phyloP scores from a whole-genome alignment of 176 grass and related monocot species.

The Panicum miliaceum region DNA sequence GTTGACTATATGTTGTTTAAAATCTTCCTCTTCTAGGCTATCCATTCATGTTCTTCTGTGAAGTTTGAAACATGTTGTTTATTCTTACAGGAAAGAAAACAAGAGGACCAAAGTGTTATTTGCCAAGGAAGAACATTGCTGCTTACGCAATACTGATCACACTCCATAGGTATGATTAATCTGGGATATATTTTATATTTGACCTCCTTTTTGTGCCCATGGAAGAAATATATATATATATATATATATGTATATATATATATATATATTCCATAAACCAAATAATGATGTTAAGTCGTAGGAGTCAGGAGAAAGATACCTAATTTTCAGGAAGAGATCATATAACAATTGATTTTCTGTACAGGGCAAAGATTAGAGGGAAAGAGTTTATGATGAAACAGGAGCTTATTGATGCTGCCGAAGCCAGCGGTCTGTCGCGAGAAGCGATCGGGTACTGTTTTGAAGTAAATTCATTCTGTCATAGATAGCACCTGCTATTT shows the following conservation, averaged over 20 bases:
- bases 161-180: conserved; percentile 63
- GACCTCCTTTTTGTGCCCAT: conserved; percentile 1
- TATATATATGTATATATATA: neutral
- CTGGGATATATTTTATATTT: neutral
- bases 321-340: conserved; percentile 15
- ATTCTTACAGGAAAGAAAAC: conserved; percentile 66
- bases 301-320: neutral
- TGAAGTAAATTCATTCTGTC: conserved; percentile 2
- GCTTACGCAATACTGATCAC: conserved; percentile 81
- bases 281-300: conserved; percentile 22
- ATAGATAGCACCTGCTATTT: conserved; percentile 20
- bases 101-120: conserved; percentile 56
- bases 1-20: conserved; percentile 4
- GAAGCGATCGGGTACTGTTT: conserved; percentile 69
- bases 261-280: neutral
- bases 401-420: conserved; percentile 88
- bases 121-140: conserved; percentile 73
- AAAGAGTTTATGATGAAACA: conserved; percentile 75
- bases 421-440: conserved; percentile 80
- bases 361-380: conserved; percentile 60
- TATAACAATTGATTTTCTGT: neutral
- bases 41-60: neutral
- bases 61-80: neutral
- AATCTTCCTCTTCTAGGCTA: neutral
- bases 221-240: neutral